Conservation (phyloP, 2,329 filamentous ascomycete species). For the Didymella segeticola region DNA sequence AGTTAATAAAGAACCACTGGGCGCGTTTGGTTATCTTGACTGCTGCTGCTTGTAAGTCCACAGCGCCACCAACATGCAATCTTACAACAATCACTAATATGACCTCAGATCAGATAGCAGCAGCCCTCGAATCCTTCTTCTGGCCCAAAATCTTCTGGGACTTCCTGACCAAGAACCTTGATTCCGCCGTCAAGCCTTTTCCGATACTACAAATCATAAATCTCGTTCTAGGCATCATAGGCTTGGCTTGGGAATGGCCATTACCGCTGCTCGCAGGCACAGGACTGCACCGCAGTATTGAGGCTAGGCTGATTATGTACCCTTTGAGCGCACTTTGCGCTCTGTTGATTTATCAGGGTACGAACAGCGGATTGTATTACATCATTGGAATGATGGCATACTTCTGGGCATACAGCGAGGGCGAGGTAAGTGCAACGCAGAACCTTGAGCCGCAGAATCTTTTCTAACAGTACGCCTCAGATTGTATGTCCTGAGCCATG, state of each 20-base stretch:
- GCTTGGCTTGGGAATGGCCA: conserved; percentile 91
- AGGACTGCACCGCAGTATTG: conserved; percentile 83
- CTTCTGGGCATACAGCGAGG: conserved; percentile 97
- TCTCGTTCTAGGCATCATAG: conserved; percentile 77
- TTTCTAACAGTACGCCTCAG: conserved; percentile 36
- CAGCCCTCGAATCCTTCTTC: conserved; percentile 87
- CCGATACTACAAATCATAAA: conserved; percentile 91
- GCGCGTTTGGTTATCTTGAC: conserved; percentile 91
- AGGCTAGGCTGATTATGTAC: conserved; percentile 80
- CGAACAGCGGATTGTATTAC: conserved; percentile 92
- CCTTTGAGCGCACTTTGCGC: conserved; percentile 78
- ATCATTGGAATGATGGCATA: conserved; percentile 84
- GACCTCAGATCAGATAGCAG: conserved; percentile 78
- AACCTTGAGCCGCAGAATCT: neutral
- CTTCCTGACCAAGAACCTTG: conserved; percentile 88
- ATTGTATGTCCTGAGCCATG: conserved; percentile 58
- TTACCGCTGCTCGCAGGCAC: conserved; percentile 76
- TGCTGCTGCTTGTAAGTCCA: conserved; percentile 74
- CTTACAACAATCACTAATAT: conserved; percentile 9
- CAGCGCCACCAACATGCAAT: neutral
- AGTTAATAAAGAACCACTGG: conserved; percentile 99
- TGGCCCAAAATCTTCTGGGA: conserved; percentile 99
- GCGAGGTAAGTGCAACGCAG: conserved; percentile 72
- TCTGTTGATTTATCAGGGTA: conserved; percentile 86
- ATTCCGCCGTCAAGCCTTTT: conserved; percentile 83